Percentiles rank a stretch among this genome's conserved stretches.
These are phyloP conservation scores for Capronia coronata DNA, from an alignment of 2,329 filamentous ascomycete genomes.

Conservation along the genomic window DNA sequence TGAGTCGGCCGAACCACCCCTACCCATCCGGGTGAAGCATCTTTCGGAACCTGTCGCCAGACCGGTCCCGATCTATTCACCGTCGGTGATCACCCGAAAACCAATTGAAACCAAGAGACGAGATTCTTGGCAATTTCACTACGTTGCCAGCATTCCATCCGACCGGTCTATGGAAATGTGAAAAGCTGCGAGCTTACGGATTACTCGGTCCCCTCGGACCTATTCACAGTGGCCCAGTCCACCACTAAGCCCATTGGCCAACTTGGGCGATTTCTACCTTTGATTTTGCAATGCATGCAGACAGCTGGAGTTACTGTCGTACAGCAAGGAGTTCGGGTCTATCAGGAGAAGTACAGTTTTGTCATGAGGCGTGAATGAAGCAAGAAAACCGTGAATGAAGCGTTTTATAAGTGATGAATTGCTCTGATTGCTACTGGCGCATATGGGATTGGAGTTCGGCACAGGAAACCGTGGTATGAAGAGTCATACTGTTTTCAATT, in stretches of 20 bases:
- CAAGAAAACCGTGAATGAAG: too few species aligned
- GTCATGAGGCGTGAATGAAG: background rate
- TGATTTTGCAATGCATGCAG: too few species aligned
- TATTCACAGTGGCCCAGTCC: too few species aligned
- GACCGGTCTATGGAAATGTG: background rate
- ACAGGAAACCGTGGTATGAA: too few species aligned
- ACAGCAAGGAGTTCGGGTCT: background rate
- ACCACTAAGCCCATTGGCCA: too few species aligned
- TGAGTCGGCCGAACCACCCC: constrained; percentile 1
- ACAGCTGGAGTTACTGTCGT: background rate
- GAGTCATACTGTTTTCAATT: too few species aligned
- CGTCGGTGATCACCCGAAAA: constrained; percentile 10
- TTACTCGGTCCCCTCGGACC: background rate
- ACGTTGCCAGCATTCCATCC: constrained; percentile 17
- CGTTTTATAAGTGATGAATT: too few species aligned
- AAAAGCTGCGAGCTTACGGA: background rate
- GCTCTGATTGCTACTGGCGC: too few species aligned
- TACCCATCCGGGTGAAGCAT: constrained; percentile 8
- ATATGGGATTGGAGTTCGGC: too few species aligned
- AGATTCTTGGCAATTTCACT: constrained; percentile 25
- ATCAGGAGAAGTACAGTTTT: background rate
- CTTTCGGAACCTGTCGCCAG: constrained; percentile 17
- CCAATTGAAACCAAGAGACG: constrained; percentile 15
- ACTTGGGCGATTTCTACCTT: background rate
- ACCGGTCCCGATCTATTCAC: constrained; percentile 6